Percentiles rank a stretch among this genome's conserved stretches.
These are phyloP conservation scores for Coemansia nantahalensis DNA, from an alignment of 192 early-diverging fungal species.

Conservation along the genomic window DNA sequence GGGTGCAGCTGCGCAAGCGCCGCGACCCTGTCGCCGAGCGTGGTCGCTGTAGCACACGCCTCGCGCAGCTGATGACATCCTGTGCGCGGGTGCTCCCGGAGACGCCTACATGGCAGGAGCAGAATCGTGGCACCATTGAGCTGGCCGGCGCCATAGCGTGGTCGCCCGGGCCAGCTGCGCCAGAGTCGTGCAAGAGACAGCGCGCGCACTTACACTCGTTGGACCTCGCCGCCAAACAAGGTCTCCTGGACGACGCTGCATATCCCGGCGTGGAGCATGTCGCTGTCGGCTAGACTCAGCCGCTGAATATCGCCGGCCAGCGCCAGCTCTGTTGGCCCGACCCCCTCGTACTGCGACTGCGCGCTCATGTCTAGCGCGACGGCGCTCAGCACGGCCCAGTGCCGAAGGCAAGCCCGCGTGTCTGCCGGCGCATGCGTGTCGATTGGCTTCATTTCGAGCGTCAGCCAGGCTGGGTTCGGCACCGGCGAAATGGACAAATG, in stretches of 20 bases:
- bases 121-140: background rate
- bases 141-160: background rate
- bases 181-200: too few species aligned
- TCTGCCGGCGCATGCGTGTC: slow-evolving; percentile 28
- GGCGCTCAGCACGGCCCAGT: slow-evolving; percentile 35
- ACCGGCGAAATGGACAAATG: too few species aligned
- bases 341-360: slow-evolving; percentile 30
- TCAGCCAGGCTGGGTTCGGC: background rate
- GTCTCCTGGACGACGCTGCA: slow-evolving; percentile 20
- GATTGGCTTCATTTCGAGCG: slow-evolving; percentile 28
- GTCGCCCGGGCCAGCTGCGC: too few species aligned
- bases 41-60: background rate
- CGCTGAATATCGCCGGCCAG: slow-evolving; percentile 22
- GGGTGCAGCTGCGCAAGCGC: slow-evolving; percentile 20
- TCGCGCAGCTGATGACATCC: background rate
- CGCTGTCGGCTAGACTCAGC: slow-evolving; percentile 12
- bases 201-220: slow-evolving; percentile 24
- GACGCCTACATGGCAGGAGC: background rate
- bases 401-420: slow-evolving; percentile 37
- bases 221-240: slow-evolving; percentile 21
- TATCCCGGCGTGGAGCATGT: slow-evolving; percentile 6
- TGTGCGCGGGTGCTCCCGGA: background rate
- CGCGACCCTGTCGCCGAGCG: slow-evolving; percentile 2
- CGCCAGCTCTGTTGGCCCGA: slow-evolving; percentile 11
- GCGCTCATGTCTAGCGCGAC: slow-evolving; percentile 13